Evolutionary conservation across 495 filamentous ascomycete genomes (phyloP), one percentile per base, ranked within the genome.

Genomic region (Margaritispora aquatica): DNA sequence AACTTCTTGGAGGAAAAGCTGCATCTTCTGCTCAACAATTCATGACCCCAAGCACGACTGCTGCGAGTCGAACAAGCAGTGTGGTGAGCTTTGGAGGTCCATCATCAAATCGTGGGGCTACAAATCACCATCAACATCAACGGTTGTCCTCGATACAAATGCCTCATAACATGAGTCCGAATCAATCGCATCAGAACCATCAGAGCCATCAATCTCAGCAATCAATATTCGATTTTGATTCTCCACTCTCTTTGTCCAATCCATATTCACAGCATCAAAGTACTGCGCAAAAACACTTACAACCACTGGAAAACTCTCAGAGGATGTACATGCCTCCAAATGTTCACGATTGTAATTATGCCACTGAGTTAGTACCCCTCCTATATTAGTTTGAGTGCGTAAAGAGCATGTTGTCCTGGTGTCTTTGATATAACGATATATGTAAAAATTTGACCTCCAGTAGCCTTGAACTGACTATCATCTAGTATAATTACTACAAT

Each of bases 401-500:
- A n/a, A n/a, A n/a, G n/a, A n/a, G n/a, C n/a, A n/a, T n/a, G n/a
- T n/a, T n/a, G n/a, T n/a, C n/a, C n/a, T n/a, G n/a, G n/a, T n/a
- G n/a, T n/a, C n/a, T n/a, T n/a, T n/a, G n/a, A n/a, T n/a, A n/a
- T n/a, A n/a, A n/a, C n/a, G n/a, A n/a, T n/a, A n/a, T n/a, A n/a
- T n/a, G n/a, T n/a, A n/a, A n/a, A n/a, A n/a, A n/a, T n/a, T n/a
- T n/a, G n/a, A n/a, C n/a, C n/a, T n/a, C n/a, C n/a, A n/a, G n/a
- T n/a, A n/a, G n/a, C n/a, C n/a, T n/a, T n/a, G n/a, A n/a, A n/a
- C n/a, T n/a, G n/a, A n/a, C n/a, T n/a, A n/a, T n/a, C n/a, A n/a
- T n/a, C n/a, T n/a, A n/a, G n/a, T 48, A 68, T 68, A 47, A 68
- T 68, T 20, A 66, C 66, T 11, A 58, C 58, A 8, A 68, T 68